Evolutionary conservation across 495 filamentous ascomycete species (phyloP).

Genomic region (Hyaloscypha finlandica): DNA sequence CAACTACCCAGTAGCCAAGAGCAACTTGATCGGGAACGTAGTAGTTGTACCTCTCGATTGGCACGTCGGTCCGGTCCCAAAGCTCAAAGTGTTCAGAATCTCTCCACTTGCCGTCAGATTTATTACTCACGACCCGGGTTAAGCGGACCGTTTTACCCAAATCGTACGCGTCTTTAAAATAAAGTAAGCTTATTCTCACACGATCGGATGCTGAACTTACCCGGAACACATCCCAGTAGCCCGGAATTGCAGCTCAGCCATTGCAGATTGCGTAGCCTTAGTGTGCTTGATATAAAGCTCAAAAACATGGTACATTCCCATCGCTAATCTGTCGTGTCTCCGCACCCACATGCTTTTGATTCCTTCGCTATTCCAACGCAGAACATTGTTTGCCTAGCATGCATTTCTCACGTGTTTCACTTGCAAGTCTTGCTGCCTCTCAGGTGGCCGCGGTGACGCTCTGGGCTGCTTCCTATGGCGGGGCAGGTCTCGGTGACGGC

Average conservation of each 20-base stretch:
- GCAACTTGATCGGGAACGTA: no score
- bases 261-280: neutral
- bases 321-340: neutral
- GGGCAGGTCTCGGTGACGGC: neutral
- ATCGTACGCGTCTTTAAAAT: neutral
- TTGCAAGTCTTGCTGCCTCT: neutral
- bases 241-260: neutral
- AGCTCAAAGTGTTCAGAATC: no score
- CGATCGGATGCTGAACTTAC: neutral
- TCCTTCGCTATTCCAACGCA: neutral
- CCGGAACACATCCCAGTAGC: neutral
- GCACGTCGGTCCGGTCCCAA: no score
- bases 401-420: neutral
- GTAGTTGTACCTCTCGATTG: no score
- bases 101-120: no score
- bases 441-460: neutral
- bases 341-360: neutral
- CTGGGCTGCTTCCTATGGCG: neutral
- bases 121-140: no score
- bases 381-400: neutral
- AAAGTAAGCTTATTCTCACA: conserved; percentile 1
- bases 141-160: no score
- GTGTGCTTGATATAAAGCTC: conserved; percentile 2
- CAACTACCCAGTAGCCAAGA: no score
- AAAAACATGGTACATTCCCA: neutral